phyloP scores from a whole-genome alignment of 306 rosid genomes.

The Canavalia ensiformis region DNA sequence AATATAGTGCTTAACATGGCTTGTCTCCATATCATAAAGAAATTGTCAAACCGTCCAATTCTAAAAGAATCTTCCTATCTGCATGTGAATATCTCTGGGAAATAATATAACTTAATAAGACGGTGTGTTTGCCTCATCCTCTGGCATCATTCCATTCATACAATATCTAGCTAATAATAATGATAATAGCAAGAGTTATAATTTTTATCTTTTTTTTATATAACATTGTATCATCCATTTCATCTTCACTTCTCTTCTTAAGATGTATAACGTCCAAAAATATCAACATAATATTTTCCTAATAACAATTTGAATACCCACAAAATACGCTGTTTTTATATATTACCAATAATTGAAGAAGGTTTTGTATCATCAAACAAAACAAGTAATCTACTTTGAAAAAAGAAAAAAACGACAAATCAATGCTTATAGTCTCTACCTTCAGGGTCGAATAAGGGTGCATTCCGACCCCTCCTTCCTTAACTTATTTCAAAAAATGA shows the following conservation, averaged over 20 bases:
- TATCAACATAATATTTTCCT: no score
- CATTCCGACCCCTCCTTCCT: no score
- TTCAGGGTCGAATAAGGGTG: neutral
- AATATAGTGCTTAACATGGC: conserved; percentile 58
- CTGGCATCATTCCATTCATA: neutral
- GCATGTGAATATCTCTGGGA: conserved; percentile 23
- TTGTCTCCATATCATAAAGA: conserved; percentile 48
- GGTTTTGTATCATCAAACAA: neutral
- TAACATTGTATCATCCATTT: no score
- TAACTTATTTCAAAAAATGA: no score
- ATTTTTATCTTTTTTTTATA: no score
- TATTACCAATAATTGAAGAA: neutral
- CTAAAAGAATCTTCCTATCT: conserved; percentile 28
- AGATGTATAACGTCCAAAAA: no score
- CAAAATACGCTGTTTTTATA: neutral
- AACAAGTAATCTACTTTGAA: neutral
- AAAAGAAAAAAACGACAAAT: neutral
- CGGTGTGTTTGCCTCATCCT: conserved; percentile 37
- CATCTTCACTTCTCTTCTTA: no score
- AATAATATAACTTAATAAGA: neutral
- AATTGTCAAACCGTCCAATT: conserved; percentile 57
- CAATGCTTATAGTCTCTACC: neutral
- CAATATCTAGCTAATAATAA: neutral
- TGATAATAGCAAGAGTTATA: no score
- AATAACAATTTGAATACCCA: neutral